Evolutionary conservation across 1,139 yeast genomes (phyloP), one percentile per base, ranked within the genome.

Genomic region (Suhomyces taliae): DNA sequence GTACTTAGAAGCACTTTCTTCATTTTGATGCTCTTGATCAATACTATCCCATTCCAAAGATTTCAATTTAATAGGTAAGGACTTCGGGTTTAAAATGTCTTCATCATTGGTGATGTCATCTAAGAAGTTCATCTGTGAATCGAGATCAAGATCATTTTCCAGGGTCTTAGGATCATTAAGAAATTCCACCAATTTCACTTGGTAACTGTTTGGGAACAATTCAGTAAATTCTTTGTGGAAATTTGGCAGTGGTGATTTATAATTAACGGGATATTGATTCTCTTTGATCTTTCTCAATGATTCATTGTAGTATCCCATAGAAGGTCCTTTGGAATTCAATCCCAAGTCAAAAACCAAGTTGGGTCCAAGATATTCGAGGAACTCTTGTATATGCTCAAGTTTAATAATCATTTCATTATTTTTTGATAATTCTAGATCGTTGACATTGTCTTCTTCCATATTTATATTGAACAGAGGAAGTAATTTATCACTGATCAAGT

Each of bases 261-360:
- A 48, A 12, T 48, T 56, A 12, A 53, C 42, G 10, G 34, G 39
- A 29, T 24, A 24, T 10, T 39, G 27, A 6, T 19, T 32, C 1
- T 8, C 40, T 11, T 24, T 24, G 14, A 31, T 37, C 14, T 14
- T 26, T 35, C 34, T 41, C 9, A 42, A 26, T 15, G 32, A 37
- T 10, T 33, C 46, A 33, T 43, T 40, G 36, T 46, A 48, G 29
- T 47, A 52, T 34, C 49, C 53, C 33, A 52, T 51, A 8, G 46
- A 52, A 37, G 57, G 49, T n/a, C 52, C 54, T 7, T 40, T 43
- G 8, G 58, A 49, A 31, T 62, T 63, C 37, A 66, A 54, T 0
- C 78, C 78, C 47, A 65, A 53, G 51, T 73, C 79, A 52, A 65
- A 75, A 4, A 74, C 64, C 41, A 74, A 55, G 45, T 65, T 69